Conservation (phyloP, 495 filamentous ascomycete species). For the Platismatia glauca region DNA sequence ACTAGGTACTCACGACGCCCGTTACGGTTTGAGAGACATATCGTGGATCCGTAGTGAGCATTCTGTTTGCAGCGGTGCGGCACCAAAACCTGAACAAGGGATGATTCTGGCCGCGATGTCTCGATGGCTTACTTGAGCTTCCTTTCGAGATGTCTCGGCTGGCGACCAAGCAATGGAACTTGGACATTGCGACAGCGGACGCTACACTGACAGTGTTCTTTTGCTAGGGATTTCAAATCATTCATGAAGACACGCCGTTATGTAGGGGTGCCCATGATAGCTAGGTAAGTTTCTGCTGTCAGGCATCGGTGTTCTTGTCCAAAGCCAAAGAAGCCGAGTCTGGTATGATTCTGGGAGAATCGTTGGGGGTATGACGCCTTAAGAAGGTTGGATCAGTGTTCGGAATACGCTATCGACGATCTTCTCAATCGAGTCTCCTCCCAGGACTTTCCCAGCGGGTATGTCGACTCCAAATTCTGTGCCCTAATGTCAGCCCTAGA, state of each 20-base stretch:
- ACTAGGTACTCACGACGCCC: too few species aligned
- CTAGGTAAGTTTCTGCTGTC: neutral
- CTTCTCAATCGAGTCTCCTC: neutral
- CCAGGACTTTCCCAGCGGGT: neutral
- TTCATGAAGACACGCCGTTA: neutral
- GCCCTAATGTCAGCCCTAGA: neutral
- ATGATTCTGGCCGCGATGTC: too few species aligned
- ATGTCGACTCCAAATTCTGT: constrained; percentile 9
- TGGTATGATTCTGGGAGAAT: neutral
- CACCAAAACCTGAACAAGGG: too few species aligned
- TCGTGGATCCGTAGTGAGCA: too few species aligned
- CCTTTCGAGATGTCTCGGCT: neutral
- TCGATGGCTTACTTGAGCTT: too few species aligned
- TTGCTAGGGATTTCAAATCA: neutral
- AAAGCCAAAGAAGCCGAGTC: neutral
- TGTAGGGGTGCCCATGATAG: neutral
- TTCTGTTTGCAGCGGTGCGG: too few species aligned
- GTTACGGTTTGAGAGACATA: too few species aligned
- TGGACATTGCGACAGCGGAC: neutral
- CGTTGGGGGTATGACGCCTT: too few species aligned
- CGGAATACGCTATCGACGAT: neutral
- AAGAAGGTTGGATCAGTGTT: neutral
- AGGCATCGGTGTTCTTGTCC: neutral
- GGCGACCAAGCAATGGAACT: neutral
- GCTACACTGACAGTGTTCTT: neutral